Evolutionary conservation across 768 basidiomycete species (phyloP), one percentile per base, ranked within the genome.

Genomic region (Boletus huronensis): DNA sequence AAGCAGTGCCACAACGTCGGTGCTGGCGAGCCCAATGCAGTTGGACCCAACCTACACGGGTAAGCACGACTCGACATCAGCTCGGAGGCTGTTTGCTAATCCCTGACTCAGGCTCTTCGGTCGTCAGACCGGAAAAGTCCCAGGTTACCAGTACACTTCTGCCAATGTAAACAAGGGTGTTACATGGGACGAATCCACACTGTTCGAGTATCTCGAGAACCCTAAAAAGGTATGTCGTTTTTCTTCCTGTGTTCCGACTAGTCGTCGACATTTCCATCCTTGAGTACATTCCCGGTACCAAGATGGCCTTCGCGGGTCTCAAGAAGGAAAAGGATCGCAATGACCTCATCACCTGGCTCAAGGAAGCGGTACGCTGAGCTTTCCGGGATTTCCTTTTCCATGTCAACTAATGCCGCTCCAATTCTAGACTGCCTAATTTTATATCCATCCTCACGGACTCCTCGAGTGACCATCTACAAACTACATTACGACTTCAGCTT

Each of bases 241-340:
- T 3, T 16, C 7, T 34, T 17, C 0, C 6, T 36, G 21, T 28
- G 23, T 4, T 10, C 10, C 5, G n/a, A 6, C 23, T 6, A 5
- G 10, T 13, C 6, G 26, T 31, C 0, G 47, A 55, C 21, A 1
- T 21, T 39, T 29, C 3, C 21, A 1, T n/a, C 9, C 26, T 42
- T 42, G 55, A 91, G 89, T 94, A 93, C 77, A 95, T 95, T 61
- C 92, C 92, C 36, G 94, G 95, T 45, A 97, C 95, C 48, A 97
- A 96, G 79, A 98, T 98, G 95, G 95, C 94, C 54, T 98, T 97
- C 64, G 93, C 94, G 61, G 96, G 96, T 66, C 76, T 98, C 71
- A 98, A 98, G 87, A 98, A 98, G 84, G 92, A 92, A 10, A 93
- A 94, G 82, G 95, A 98, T 73, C 87, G 95, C 77, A 90, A 85